Evolutionary conservation across 805 yeast genomes (phyloP), one percentile per base, ranked within the genome.

Genomic region (Pichia exigua): DNA sequence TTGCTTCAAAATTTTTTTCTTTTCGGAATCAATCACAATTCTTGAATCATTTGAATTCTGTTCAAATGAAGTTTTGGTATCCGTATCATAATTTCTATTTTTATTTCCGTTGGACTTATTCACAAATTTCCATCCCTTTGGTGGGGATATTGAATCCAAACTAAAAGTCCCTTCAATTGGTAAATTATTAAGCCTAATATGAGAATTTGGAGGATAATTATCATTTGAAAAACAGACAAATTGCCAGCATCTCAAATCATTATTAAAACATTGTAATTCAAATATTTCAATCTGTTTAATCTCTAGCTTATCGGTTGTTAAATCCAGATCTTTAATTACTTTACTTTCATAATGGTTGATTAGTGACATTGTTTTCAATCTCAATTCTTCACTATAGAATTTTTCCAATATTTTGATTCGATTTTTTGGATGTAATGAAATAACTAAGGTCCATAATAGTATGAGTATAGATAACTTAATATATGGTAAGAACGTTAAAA

Each of bases 371-470:
- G 78, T 57, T 47, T 70, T 69, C 44, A 82, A 62, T 46, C 91
- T 67, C 2, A 87, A 82, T 4, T 83, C 87, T 63, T 85, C 92
- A 7, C 83, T 79, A 56, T 79, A 75, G 2, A 81, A 50, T 50
- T 65, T 65, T 24, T 74, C 72, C 44, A 83, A 68, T 3, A 84
- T 55, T 13, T 54, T 57, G 7, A 73, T 76, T 51, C 84, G 69
- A 46, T 76, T 68, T 8, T 59, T 54, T 0, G 94, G 94, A 66
- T 85, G 87, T 52, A 77, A 59, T 4, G 67, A 51, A 7, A 73
- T 59, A 11, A 66, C 48, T 11, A 71, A 46, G 0, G 62, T 55
- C 95, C 95, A 87, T 0, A 84, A 69, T 1, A 54, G 12, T 0
- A 61, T 35, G 2, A 82, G 59, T 0, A 74, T 47, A 0, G 51